Evolutionary conservation across 345 rosid species (phyloP).

Genomic region (Corchorus capsularis): DNA sequence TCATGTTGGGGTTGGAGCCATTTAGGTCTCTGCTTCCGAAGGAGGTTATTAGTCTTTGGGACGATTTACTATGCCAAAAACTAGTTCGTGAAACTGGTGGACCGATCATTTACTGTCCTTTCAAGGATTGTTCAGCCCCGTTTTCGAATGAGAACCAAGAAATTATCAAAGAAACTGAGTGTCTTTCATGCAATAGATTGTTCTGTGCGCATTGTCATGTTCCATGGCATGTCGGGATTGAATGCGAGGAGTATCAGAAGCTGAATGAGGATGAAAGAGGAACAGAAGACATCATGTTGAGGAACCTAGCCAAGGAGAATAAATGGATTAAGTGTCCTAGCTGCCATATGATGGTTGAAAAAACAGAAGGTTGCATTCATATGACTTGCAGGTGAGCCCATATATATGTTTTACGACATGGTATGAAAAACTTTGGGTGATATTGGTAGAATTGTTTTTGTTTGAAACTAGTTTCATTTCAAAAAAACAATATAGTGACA

Average conservation of each 20-base stretch:
- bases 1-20: slow-evolving; percentile 22
- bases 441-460: no score
- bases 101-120: slow-evolving; percentile 59
- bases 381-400: slow-evolving; percentile 57
- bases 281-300: slow-evolving; percentile 43
- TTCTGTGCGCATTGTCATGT: slow-evolving; percentile 50
- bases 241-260: slow-evolving; percentile 42
- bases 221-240: slow-evolving; percentile 53
- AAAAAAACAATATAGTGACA: no score
- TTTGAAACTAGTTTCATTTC: no score
- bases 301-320: slow-evolving; percentile 44
- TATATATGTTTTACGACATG: no score
- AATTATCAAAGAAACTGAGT: slow-evolving; percentile 36
- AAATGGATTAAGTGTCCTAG: slow-evolving; percentile 51
- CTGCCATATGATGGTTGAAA: slow-evolving; percentile 49
- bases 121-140: slow-evolving; percentile 45
- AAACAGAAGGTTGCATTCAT: slow-evolving; percentile 39
- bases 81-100: slow-evolving; percentile 32
- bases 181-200: slow-evolving; percentile 50
- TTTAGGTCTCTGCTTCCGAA: slow-evolving; percentile 23
- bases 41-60: slow-evolving; percentile 33
- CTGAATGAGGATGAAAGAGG: slow-evolving; percentile 44
- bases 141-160: slow-evolving; percentile 35
- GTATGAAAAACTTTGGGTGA: no score
- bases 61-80: slow-evolving; percentile 46